Evolutionary conservation across 176 grass and related monocot species (phyloP).

Genomic region (Zea luxurians): DNA sequence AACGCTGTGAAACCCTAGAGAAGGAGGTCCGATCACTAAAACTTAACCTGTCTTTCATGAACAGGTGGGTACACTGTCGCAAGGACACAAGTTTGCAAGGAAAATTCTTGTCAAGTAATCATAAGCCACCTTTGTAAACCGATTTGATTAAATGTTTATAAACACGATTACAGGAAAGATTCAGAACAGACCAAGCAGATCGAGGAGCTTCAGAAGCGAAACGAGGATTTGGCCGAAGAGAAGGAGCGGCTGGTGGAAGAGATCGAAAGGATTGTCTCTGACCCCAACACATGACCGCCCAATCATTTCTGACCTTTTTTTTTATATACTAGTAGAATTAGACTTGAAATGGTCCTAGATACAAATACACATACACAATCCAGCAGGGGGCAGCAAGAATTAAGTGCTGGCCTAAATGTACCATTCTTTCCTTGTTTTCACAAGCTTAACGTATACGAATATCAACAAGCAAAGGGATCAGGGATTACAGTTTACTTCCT

Average conservation of each 20-base stretch:
- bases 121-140: neutral
- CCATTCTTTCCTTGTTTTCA: conserved; percentile 36
- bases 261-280: conserved; percentile 51
- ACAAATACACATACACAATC: conserved; percentile 27
- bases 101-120: neutral
- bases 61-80: conserved; percentile 39
- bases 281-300: conserved; percentile 36
- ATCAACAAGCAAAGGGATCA: neutral
- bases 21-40: conserved; percentile 79
- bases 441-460: conserved; percentile 22
- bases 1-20: conserved; percentile 68
- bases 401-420: conserved; percentile 34
- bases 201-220: conserved; percentile 78
- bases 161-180: conserved; percentile 56
- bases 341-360: conserved; percentile 33
- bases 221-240: conserved; percentile 56
- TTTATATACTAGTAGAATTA: conserved; percentile 24
- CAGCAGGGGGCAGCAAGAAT: conserved; percentile 11
- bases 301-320: neutral
- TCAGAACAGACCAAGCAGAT: conserved; percentile 82
- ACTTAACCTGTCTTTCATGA: conserved; percentile 82
- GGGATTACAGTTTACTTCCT: neutral
- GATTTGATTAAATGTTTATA: neutral
- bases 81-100: neutral
- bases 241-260: conserved; percentile 60